Conservation (phyloP, 139 green algal species). For the Micromonas commoda region DNA sequence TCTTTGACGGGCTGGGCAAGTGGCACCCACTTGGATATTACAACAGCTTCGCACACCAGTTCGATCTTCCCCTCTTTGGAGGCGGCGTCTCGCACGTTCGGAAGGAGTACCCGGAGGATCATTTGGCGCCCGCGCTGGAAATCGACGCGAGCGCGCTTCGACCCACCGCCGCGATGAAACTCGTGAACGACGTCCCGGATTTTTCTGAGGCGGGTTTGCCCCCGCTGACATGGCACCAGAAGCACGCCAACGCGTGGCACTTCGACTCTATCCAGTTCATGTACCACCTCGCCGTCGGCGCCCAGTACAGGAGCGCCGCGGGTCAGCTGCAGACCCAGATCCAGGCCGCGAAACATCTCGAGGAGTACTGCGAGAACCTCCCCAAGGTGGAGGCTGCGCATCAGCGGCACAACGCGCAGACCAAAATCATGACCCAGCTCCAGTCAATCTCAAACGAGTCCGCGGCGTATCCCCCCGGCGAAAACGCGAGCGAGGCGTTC, state of each 20-base stretch:
- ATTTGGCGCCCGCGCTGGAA: too few species aligned
- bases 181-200: background rate
- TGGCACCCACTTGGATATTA: too few species aligned
- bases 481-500: background rate
- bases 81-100: background rate
- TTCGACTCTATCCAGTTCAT: background rate
- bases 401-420: background rate
- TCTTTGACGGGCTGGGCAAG: background rate
- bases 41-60: background rate
- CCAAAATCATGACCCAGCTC: too few species aligned
- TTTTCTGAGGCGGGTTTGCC: too few species aligned
- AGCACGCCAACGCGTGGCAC: too few species aligned
- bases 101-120: background rate
- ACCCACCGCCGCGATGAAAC: background rate
- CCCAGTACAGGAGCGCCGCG: background rate
- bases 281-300: background rate
- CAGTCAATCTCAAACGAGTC: background rate
- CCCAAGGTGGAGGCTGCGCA: constrained; percentile 20
- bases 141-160: background rate
- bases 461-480: too few species aligned
- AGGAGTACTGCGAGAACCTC: too few species aligned
- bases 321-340: constrained; percentile 39
- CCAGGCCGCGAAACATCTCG: constrained; percentile 35
- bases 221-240: too few species aligned
- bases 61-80: background rate